Base-by-base conservation (phyloP, 768 basidiomycete genomes). In the Tremella fuciformis region DNA sequence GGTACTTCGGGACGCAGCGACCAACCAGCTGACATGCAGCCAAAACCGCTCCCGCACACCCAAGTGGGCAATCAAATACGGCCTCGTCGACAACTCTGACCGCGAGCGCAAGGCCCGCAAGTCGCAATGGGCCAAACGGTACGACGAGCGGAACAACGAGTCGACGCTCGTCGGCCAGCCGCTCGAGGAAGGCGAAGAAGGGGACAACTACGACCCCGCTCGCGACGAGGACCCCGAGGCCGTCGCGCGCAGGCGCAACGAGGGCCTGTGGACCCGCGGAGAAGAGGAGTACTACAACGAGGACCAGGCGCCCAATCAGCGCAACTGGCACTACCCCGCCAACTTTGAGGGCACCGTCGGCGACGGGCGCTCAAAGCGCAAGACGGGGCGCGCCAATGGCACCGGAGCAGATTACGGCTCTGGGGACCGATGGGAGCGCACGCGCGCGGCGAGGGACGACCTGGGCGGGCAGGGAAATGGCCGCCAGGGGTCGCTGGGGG, bases 21-120 rank as follows among this genome's bases (percentile, higher is more conserved):
- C n/a, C 2, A 18, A 0, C 41, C 26, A 13, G 41, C 34, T 60
- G 37, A 44, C 47, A 29, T 16, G n/a, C 42, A 69, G 65, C 81
- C 90, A 93, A 81, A 93, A 85, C 67, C 84, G 88, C 73, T 81
- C 83, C 13, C 85, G 93, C 44, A 96, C 93, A n/a, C 93, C 93
- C 18, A 93, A 96, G 78, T 97, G 93, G 93, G 87, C 87, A 0
- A 81, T 88, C 77, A 71, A 68, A 62, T 69, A 44, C 76, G 93
- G 93, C 39, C 87, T 97, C 46, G 85, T 97, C 62, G 85, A 91
- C 75, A 86, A 84, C 21, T 80, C 85, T 37, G 85, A 87, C 65
- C 86, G 88, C 72, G 82, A 84, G 66, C 87, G 91, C 70, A 86
- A 87, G 55, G 83, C 86, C 70, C 83, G 82, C 60, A 88, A 87